These are phyloP conservation scores for Lasiodiplodia sp. DNA, from an alignment of 2,329 filamentous ascomycete species.

Conservation along the genomic window DNA sequence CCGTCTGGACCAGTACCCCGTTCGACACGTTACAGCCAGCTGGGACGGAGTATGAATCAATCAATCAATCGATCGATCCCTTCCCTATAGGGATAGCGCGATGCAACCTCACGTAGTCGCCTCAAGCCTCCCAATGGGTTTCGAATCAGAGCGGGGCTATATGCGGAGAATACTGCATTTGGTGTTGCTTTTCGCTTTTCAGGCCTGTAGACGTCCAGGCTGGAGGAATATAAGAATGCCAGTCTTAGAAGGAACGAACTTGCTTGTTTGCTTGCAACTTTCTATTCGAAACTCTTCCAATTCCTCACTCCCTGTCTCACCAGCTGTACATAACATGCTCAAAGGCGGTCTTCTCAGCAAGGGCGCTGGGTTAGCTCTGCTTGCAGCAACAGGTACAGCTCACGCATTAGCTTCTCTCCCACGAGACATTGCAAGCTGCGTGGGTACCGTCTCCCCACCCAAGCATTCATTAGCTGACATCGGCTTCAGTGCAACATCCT, in stretches of 20 bases:
- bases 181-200: neutral
- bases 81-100: neutral
- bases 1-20: too few species aligned
- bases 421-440: conserved; percentile 7
- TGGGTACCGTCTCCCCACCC: neutral
- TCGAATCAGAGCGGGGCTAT: neutral
- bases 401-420: neutral
- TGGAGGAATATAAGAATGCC: neutral
- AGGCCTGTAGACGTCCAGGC: neutral
- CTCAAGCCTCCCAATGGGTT: neutral
- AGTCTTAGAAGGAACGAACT: neutral
- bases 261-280: neutral
- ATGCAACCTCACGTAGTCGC: neutral
- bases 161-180: neutral
- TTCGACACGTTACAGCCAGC: too few species aligned
- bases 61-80: too few species aligned
- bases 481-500: conserved; percentile 2
- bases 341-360: conserved; percentile 2
- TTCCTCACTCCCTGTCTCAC: neutral
- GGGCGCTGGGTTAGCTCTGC: neutral
- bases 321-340: neutral
- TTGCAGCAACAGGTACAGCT: neutral
- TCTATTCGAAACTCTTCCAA: neutral
- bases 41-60: too few species aligned
- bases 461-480: neutral